Evolutionary conservation across 805 yeast species (phyloP), one percentile per base, ranked within the genome.

Genomic region (Yarrowia divulgata): DNA sequence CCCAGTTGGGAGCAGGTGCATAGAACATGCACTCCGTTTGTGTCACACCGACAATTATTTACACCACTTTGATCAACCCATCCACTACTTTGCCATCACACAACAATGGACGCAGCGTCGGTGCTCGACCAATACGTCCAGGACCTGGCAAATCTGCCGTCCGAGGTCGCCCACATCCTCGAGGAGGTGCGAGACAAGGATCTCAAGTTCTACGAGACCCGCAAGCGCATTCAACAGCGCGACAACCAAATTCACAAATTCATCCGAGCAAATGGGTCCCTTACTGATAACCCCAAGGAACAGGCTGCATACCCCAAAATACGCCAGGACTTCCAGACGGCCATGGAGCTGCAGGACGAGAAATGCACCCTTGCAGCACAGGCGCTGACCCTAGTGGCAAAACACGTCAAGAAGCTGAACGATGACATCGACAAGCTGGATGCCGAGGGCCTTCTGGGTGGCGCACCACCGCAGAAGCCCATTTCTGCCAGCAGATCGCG

Each of bases 21-120:
- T 55, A 23, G 23, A 39, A 39, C 39, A 55, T 39, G 62, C 62
- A 52, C 58, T 12, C 43, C 19, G 19, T 12, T 50, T 35, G 34
- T 49, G 54, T 16, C 55, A 49, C 55, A 34, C 39, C 55, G 34
- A 32, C 55, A 49, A 32, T 49, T 37, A 34, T 60, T 46, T 45
- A 45, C 52, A 45, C 67, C 67, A 60, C 67, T 43, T 60, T 14
- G 4, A 5, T 32, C 49, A 40, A 57, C 48, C 43, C 42, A 35
- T 52, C 42, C 58, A 35, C 42, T 14, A 52, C 66, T 14, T 14
- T 40, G 18, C 19, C 50, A 42, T 32, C 50, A 58, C 57, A 13
- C 16, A 29, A 73, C 64, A 14, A 91, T 91, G 97, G 98, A 93
- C 79, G 93, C 98, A 3, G 93, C 97, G n/a, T 85, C 95, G 0